Evolutionary conservation across 2,329 filamentous ascomycete species (phyloP), one percentile per base, ranked within the genome.

Genomic region (Fusarium dimerum): DNA sequence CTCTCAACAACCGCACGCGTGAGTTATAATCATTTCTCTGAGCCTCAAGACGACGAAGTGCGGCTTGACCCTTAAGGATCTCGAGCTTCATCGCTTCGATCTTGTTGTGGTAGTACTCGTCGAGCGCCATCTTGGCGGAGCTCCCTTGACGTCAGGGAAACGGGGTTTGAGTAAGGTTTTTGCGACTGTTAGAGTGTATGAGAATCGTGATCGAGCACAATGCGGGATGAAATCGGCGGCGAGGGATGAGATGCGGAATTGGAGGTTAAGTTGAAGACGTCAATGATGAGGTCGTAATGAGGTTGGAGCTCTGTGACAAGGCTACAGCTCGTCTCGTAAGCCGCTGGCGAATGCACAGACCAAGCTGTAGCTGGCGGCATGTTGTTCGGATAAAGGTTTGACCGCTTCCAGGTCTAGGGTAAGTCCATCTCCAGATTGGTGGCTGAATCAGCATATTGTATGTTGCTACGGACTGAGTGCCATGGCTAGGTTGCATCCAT

Each of bases 51-150:
- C 94, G 87, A 65, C 94, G 89, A 58, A 99, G 82, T 52, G 96
- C 92, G 51, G 94, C 93, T 78, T 99, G 94, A 51, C 94, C 93
- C 78, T 97, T 93, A 73, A 99, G 93, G 73, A 99, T 99, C 85
- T 99, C 93, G 74, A 99, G 92, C 88, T 97, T 97, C 90, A 97
- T 96, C 74, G 89, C 87, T 90, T 99, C 94, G 78, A 97, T 97
- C 83, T 99, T 99, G 83, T 97, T 97, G 79, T 94, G 90, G 76
- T 96, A 99, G 80, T 97, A 99, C 77, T 89, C 96, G 77, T 97
- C 94, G 78, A 99, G 90, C 84, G 93, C 92, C 94, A 99, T 99
- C 73, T 71, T 87, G 83, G 66, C 67, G 59, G 51, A 61, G 51
- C 63, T 65, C 63, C 61, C 63, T 64, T 61, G 52, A 45, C 45